Evolutionary conservation across 768 basidiomycete genomes (phyloP).

Genomic region (Lactarius trivialis): DNA sequence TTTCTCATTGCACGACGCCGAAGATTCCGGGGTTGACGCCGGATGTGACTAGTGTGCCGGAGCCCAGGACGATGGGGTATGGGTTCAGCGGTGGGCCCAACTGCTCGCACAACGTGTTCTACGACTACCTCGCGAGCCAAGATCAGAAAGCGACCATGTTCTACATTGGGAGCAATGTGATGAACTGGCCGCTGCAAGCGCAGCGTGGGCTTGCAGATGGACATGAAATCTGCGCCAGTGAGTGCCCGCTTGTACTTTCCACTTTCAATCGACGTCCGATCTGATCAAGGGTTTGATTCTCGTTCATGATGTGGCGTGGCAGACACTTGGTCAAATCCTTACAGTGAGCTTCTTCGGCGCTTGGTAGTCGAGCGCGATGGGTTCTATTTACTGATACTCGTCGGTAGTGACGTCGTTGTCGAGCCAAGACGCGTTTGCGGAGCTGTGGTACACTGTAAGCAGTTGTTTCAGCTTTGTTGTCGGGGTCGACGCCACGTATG

Average conservation of each 20-base stretch:
- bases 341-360: conserved; percentile 29
- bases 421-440: conserved; percentile 66
- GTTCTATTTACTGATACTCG: neutral
- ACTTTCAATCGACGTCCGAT: neutral
- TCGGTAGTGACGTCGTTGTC: conserved; percentile 48
- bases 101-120: conserved; percentile 58
- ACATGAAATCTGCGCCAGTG: conserved; percentile 50
- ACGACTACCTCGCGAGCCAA: conserved; percentile 44
- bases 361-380: neutral
- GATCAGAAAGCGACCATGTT: conserved; percentile 62
- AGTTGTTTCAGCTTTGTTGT: neutral
- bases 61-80: conserved; percentile 53
- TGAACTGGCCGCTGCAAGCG: conserved; percentile 51
- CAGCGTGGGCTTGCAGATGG: conserved; percentile 48
- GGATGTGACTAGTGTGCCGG: conserved; percentile 44
- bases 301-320: neutral
- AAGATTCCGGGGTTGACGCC: conserved; percentile 38
- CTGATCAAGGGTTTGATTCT: too few species aligned
- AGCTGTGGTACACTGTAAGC: conserved; percentile 63
- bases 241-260: conserved; percentile 29
- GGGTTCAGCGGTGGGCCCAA: conserved; percentile 63
- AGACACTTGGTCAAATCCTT: conserved; percentile 49
- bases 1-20: conserved; percentile 39
- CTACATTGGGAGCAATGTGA: conserved; percentile 52
- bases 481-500: neutral